Evolutionary conservation across 164 flowering plant species (phyloP), one percentile per base, ranked within the genome.

Genomic region (Amborella trichopoda): DNA sequence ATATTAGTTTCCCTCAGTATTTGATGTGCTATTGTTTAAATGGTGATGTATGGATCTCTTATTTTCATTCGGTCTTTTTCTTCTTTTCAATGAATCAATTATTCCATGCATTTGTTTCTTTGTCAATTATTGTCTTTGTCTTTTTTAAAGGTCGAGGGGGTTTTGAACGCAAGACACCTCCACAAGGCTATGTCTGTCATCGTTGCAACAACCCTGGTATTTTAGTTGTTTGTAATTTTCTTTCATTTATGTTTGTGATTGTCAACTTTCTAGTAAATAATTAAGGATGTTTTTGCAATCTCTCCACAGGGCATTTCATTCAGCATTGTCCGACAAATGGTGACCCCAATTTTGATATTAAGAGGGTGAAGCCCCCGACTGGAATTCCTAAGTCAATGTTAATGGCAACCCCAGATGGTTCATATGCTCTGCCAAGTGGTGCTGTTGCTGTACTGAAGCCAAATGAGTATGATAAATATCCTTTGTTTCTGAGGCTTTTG

Each of bases 301-400:
- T n/a, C 38, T 40, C 5, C 66, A 18, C 63, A 91, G 96, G 96
- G 17, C 99, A 93, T 72, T 77, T 80, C 56, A 93, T 93, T 61
- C 96, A 93, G 64, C 95, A 88, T 50, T 93, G 99, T 60, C 95
- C 96, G 25, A 93, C 99, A 42, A 93, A 93, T 69, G 99, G 96
- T 25, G 95, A 93, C 66, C 94, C 88, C 6, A 83, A 69, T 60
- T 93, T 56, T 64, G 96, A 93, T 56, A 62, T 93, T 27, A 87
- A 65, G 58, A 82, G 72, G 58, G 83, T 77, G 47, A 93, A 77
- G 53, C 96, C 91, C 42, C 94, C 96, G 3, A 93, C 99, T 46
- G 99, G 95, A 13, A 88, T 88, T 48, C 99, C 96, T 5, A 93
- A 76, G 66, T 93, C 99, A 4, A 93, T 93, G 99, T 69, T 93